A percentile compares a stretch with the other conserved stretches of the same genome.
These are phyloP conservation scores for Talaromyces wortmannii DNA, from an alignment of 495 filamentous ascomycete species.

Conservation along the genomic window DNA sequence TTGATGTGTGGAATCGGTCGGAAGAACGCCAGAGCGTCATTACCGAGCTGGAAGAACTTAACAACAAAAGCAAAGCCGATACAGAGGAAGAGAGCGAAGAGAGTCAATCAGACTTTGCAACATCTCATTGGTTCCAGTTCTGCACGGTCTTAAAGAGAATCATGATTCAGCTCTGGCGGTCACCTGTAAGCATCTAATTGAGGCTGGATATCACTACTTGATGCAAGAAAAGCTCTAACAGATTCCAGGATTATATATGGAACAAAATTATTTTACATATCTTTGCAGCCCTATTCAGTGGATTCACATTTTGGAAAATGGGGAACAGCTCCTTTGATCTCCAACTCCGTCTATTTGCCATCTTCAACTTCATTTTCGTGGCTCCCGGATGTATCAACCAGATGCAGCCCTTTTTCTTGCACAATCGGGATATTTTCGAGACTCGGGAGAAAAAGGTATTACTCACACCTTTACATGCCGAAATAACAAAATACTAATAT, in stretches of 20 bases:
- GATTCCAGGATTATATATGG: slow-evolving; percentile 31
- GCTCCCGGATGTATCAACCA: slow-evolving; percentile 82
- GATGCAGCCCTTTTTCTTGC: slow-evolving; percentile 79
- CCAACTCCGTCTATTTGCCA: slow-evolving; percentile 43
- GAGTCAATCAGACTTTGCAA: slow-evolving; percentile 41
- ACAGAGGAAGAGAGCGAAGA: slow-evolving; percentile 24
- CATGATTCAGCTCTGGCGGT: slow-evolving; percentile 82
- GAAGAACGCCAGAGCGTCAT: slow-evolving; percentile 52
- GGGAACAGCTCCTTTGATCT: slow-evolving; percentile 30
- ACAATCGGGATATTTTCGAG: slow-evolving; percentile 67
- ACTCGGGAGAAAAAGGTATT: slow-evolving; percentile 69
- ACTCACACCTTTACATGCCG: slow-evolving; percentile 44
- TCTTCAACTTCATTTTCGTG: slow-evolving; percentile 67
- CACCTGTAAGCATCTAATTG: slow-evolving; percentile 52
- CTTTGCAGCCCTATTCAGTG: slow-evolving; percentile 31
- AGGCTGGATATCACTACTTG: slow-evolving; percentile 10
- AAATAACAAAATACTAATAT: slow-evolving; percentile 24
- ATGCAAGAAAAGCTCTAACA: neutral
- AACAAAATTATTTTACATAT: slow-evolving; percentile 36
- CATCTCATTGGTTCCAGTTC: slow-evolving; percentile 40
- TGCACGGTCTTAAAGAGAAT: slow-evolving; percentile 49
- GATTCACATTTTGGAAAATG: slow-evolving; percentile 40
- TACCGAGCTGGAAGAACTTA: slow-evolving; percentile 58
- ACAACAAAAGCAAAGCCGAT: slow-evolving; percentile 29
- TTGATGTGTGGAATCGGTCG: slow-evolving; percentile 44